Percentiles rank a stretch among this genome's conserved stretches.
Evolutionary conservation across 257 asterid genomes (phyloP).

Genomic region (Nicotiana obtusifolia): DNA sequence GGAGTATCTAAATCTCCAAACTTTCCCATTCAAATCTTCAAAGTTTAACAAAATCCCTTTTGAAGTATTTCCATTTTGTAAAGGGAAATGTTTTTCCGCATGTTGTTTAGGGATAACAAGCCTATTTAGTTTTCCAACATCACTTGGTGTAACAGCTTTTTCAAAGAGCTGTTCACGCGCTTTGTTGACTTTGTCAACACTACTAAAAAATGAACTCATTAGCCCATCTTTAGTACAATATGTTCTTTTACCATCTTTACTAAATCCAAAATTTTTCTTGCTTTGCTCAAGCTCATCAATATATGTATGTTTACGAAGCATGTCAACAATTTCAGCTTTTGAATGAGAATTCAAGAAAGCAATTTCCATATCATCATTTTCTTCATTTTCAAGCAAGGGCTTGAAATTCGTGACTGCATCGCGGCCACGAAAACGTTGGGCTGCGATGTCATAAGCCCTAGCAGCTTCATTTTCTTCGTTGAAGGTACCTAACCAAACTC

Average conservation of each 20-base stretch:
- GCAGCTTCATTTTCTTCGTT: conserved; percentile 83
- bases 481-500: conserved; percentile 91
- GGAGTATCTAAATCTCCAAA: conserved; percentile 77
- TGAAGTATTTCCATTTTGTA: conserved; percentile 32
- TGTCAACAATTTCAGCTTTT: conserved; percentile 77
- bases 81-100: conserved; percentile 70
- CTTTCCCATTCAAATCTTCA: conserved; percentile 64
- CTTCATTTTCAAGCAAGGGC: conserved; percentile 28
- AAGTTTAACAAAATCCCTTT: conserved; percentile 62
- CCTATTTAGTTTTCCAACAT: conserved; percentile 65
- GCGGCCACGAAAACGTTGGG: conserved; percentile 82
- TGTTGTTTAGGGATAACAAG: conserved; percentile 78
- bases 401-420: conserved; percentile 85
- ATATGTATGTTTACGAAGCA: conserved; percentile 84
- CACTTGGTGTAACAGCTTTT: conserved; percentile 85
- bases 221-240: background rate
- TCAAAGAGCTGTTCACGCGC: conserved; percentile 65
- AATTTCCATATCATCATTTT: conserved; percentile 34
- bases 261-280: conserved; percentile 25
- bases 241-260: background rate
- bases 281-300: conserved; percentile 72
- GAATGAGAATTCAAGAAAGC: conserved; percentile 60
- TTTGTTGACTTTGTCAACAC: background rate
- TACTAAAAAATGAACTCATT: background rate
- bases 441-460: conserved; percentile 81